Evolutionary conservation across 768 basidiomycete species (phyloP).

Genomic region (Mycena albidolilacea): DNA sequence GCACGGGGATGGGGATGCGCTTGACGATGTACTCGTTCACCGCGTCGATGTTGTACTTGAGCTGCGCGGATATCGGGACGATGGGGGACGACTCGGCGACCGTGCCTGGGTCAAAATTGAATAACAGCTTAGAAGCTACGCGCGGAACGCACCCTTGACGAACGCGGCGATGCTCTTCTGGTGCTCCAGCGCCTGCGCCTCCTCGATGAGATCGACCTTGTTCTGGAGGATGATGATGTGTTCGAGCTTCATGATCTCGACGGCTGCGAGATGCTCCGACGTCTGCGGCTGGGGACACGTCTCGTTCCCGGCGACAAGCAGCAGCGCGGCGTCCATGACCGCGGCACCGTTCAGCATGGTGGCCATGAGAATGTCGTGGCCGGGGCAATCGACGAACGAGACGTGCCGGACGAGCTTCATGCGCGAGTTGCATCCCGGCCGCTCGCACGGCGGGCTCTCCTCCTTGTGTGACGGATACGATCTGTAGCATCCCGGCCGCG

Average conservation of each 20-base stretch:
- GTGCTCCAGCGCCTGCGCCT: conserved; percentile 94
- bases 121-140: neutral
- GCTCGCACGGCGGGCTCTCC: conserved; percentile 92
- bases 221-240: conserved; percentile 99
- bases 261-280: conserved; percentile 97
- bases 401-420: conserved; percentile 97
- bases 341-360: conserved; percentile 99
- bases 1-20: conserved; percentile 93
- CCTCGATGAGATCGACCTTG: conserved; percentile 98
- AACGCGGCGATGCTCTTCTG: conserved; percentile 96
- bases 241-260: conserved; percentile 99
- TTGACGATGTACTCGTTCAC: conserved; percentile 99
- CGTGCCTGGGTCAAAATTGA: conserved; percentile 74
- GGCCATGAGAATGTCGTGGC: conserved; percentile 99
- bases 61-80: conserved; percentile 98
- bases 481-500: conserved; percentile 93
- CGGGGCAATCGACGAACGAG: conserved; percentile 98
- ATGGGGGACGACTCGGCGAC: conserved; percentile 98
- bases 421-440: conserved; percentile 89
- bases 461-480: conserved; percentile 97
- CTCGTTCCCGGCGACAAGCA: conserved; percentile 98
- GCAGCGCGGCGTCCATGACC: conserved; percentile 98
- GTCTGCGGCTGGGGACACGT: conserved; percentile 99
- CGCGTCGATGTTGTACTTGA: conserved; percentile 99
- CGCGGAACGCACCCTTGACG: conserved; percentile 83